Conservation (phyloP, 78 protist genomes). For the Dictyostelium intermedium region DNA sequence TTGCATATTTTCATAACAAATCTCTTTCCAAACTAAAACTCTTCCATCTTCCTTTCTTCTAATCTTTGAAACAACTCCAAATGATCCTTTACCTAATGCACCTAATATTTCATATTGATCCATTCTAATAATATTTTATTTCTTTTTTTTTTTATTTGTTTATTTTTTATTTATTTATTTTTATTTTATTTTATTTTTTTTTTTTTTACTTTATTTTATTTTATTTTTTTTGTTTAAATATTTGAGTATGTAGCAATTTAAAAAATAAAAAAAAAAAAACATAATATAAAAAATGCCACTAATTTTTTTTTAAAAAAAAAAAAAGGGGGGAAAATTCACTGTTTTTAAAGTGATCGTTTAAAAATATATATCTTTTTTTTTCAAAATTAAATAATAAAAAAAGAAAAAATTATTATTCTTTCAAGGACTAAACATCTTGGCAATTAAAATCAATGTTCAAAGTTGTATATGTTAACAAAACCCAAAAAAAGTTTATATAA, state of each 20-base stretch:
- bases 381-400: too few species aligned
- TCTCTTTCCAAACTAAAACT: constrained; percentile 92
- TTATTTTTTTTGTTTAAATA: not conserved
- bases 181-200: not conserved
- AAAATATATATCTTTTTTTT: too few species aligned
- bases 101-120: constrained; percentile 72
- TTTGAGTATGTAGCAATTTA: too few species aligned
- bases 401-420: too few species aligned
- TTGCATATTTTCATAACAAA: constrained; percentile 88
- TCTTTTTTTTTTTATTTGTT: not conserved
- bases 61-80: constrained; percentile 83
- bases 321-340: not conserved
- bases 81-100: constrained; percentile 87
- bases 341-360: not conserved
- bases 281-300: not conserved
- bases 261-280: not conserved
- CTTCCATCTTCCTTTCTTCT: constrained; percentile 72
- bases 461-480: too few species aligned
- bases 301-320: too few species aligned
- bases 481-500: too few species aligned
- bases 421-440: too few species aligned
- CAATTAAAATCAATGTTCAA: too few species aligned
- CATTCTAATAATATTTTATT: constrained; percentile 10
- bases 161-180: not conserved
- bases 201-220: not conserved